Percentiles rank a stretch among this genome's conserved stretches.
These are phyloP conservation scores for Trypanosoma lewisi DNA, from an alignment of 208 protist species.

Conservation along the genomic window DNA sequence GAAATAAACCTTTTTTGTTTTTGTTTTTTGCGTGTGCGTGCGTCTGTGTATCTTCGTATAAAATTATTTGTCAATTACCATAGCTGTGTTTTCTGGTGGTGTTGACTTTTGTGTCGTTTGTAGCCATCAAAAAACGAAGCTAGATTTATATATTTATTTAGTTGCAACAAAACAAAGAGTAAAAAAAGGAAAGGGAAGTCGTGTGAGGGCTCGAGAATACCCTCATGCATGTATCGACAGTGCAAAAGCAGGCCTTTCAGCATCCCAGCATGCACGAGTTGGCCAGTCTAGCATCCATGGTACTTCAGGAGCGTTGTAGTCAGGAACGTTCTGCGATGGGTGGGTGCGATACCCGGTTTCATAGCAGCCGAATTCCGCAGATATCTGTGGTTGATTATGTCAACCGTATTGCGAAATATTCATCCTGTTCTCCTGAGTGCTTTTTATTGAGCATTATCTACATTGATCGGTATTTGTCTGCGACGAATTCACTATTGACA, in stretches of 20 bases:
- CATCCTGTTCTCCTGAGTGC: conserved; percentile 84
- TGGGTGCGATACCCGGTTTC: conserved; percentile 44
- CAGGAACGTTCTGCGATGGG: conserved; percentile 27
- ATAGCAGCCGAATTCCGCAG: conserved; percentile 69
- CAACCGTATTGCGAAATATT: conserved; percentile 90
- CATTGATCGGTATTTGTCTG: conserved; percentile 83
- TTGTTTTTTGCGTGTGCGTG: background rate
- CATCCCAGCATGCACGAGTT: conserved; percentile 34
- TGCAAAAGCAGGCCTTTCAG: background rate
- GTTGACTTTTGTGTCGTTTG: background rate
- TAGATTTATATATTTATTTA: too few species aligned
- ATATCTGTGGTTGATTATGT: conserved; percentile 90
- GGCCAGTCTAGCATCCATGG: conserved; percentile 49
- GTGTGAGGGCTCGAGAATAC: background rate
- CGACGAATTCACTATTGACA: conserved; percentile 56
- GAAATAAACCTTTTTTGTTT: background rate
- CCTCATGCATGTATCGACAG: conserved; percentile 3
- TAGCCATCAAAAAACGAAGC: background rate
- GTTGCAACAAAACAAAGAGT: too few species aligned
- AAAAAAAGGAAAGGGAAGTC: background rate
- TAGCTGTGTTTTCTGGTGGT: background rate
- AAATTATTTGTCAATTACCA: background rate
- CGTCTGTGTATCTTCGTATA: background rate
- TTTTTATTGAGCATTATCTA: conserved; percentile 90
- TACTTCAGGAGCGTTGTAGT: conserved; percentile 66